Evolutionary conservation across 2,329 filamentous ascomycete genomes (phyloP).

Genomic region (Colletotrichum trifolii): DNA sequence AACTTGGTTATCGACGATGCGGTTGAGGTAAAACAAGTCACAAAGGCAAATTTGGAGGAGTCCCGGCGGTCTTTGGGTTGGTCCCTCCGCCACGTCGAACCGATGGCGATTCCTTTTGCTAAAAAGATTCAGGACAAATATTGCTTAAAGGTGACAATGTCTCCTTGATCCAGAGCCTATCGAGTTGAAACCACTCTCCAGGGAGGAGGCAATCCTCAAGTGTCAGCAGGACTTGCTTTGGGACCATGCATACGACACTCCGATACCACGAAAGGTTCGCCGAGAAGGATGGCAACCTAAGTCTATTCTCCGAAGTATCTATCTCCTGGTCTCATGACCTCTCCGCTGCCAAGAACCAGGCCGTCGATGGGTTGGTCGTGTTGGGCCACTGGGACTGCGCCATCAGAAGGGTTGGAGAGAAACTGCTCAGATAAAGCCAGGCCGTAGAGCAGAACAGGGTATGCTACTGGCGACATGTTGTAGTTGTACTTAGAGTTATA

Average conservation of each 20-base stretch:
- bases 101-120: constrained; percentile 35
- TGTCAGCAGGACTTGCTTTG: constrained; percentile 2
- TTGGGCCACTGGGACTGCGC: constrained; percentile 77
- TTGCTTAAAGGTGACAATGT: constrained; percentile 91
- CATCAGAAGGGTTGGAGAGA: constrained; percentile 65
- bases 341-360: constrained; percentile 77
- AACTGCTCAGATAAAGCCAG: constrained; percentile 89
- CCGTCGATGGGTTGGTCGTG: constrained; percentile 86
- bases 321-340: constrained; percentile 54
- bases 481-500: constrained; percentile 63
- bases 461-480: constrained; percentile 38
- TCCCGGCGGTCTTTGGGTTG: constrained; percentile 82
- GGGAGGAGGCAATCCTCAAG: constrained; percentile 56
- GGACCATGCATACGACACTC: constrained; percentile 22
- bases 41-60: constrained; percentile 81
- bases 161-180: constrained; percentile 78
- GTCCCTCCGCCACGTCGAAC: constrained; percentile 37
- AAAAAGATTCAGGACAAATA: constrained; percentile 75
- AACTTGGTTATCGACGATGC: constrained; percentile 97
- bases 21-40: constrained; percentile 87
- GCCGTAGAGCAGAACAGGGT: constrained; percentile 71
- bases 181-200: constrained; percentile 64
- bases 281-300: constrained; percentile 56
- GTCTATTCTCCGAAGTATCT: constrained; percentile 43
- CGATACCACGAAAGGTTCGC: constrained; percentile 33